These are phyloP conservation scores for Dillenia turbinata DNA, from an alignment of 164 flowering plant species.

Conservation along the genomic window DNA sequence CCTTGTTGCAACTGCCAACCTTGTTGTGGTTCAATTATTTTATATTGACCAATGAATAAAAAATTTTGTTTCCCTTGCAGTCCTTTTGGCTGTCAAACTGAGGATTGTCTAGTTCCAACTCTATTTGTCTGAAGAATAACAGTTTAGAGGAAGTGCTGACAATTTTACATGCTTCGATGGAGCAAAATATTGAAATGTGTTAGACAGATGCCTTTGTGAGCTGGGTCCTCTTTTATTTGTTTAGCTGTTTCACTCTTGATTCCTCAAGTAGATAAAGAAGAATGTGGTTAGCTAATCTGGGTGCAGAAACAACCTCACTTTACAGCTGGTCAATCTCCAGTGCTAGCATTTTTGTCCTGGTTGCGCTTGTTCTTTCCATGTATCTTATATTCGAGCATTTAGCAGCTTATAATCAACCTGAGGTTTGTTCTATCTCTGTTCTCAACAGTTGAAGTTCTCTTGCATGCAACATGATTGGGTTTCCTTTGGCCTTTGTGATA, in stretches of 20 bases:
- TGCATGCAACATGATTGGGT: conserved; percentile 3
- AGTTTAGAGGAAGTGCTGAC: no score
- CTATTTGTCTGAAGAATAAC: no score
- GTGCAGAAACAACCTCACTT: conserved; percentile 26
- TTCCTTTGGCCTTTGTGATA: no score
- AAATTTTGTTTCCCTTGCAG: no score
- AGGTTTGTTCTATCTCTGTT: conserved; percentile 46
- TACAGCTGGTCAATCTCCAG: conserved; percentile 68
- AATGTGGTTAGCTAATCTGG: conserved; percentile 38
- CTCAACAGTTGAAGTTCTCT: neutral
- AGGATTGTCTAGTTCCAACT: no score
- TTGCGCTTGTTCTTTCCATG: conserved; percentile 76
- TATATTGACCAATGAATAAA: no score
- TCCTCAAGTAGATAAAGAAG: conserved; percentile 43
- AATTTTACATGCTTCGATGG: no score
- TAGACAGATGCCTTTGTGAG: conserved; percentile 10
- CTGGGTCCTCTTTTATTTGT: conserved; percentile 27
- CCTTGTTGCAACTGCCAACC: no score
- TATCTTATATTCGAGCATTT: conserved; percentile 86
- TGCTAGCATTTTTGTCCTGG: conserved; percentile 75
- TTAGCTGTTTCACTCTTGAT: conserved; percentile 39
- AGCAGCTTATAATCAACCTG: conserved; percentile 90
- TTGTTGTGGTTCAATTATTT: no score
- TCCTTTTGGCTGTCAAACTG: no score
- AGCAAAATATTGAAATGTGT: no score